These are phyloP conservation scores for Elsinoe fawcettii DNA, from an alignment of 2,329 filamentous ascomycete species.

Conservation along the genomic window DNA sequence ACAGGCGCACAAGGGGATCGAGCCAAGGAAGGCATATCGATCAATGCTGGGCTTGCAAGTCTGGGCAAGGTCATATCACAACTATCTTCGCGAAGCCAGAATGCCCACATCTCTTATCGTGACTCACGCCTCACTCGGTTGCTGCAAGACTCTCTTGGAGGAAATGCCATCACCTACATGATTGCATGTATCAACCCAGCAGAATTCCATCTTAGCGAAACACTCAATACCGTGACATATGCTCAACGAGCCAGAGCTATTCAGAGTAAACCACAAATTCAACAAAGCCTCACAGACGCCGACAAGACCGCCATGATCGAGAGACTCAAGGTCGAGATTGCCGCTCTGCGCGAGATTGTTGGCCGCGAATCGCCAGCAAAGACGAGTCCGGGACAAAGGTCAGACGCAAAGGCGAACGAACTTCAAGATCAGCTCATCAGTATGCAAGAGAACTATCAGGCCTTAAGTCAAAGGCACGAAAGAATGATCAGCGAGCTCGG, in stretches of 20 bases:
- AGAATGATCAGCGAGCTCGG: slow-evolving; percentile 91
- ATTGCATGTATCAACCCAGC: slow-evolving; percentile 96
- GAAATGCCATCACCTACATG: slow-evolving; percentile 98
- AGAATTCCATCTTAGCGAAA: slow-evolving; percentile 95
- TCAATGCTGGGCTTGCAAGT: slow-evolving; percentile 91
- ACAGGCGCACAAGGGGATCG: slow-evolving; percentile 91
- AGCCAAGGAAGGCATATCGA: slow-evolving; percentile 93
- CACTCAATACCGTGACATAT: slow-evolving; percentile 91
- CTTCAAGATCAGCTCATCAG: slow-evolving; percentile 91
- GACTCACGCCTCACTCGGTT: slow-evolving; percentile 95
- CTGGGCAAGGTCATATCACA: slow-evolving; percentile 98
- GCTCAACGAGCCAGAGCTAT: slow-evolving; percentile 92
- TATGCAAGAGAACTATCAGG: slow-evolving; percentile 86
- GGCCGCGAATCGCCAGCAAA: slow-evolving; percentile 3
- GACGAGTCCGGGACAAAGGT: slow-evolving; percentile 26
- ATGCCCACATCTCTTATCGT: slow-evolving; percentile 91
- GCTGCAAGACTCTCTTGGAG: slow-evolving; percentile 90
- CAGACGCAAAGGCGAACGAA: slow-evolving; percentile 60
- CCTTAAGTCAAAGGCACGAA: slow-evolving; percentile 87
- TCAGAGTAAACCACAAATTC: slow-evolving; percentile 94
- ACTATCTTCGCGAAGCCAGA: slow-evolving; percentile 78
- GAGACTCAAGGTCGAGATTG: slow-evolving; percentile 83
- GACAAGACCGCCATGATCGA: slow-evolving; percentile 95
- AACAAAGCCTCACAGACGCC: slow-evolving; percentile 77
- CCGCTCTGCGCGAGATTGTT: slow-evolving; percentile 67